Evolutionary conservation across 768 basidiomycete species (phyloP).

Genomic region (Phanerochaete carnosa): DNA sequence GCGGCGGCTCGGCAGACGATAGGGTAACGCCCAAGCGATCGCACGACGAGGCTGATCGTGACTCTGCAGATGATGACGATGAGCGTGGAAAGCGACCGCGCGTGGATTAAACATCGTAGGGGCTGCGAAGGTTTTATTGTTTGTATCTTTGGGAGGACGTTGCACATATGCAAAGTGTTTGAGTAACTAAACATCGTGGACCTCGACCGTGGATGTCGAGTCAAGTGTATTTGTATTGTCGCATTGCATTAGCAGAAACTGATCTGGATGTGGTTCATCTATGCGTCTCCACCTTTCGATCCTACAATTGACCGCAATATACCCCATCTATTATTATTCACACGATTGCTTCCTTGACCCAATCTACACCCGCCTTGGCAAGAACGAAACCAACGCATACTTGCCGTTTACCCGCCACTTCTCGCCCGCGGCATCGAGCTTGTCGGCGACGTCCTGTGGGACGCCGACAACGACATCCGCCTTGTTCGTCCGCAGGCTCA

Average conservation of each 20-base stretch:
- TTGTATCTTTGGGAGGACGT: background rate
- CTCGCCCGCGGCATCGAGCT: slow-evolving; percentile 58
- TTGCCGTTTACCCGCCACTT: slow-evolving; percentile 81
- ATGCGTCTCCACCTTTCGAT: no score
- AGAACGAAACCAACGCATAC: slow-evolving; percentile 39
- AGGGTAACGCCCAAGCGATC: slow-evolving; percentile 4
- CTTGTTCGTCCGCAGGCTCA: slow-evolving; percentile 91
- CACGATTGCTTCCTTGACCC: no score
- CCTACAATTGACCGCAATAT: no score
- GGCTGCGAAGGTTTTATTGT: background rate
- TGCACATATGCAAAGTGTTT: background rate
- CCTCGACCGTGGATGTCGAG: background rate
- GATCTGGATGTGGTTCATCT: no score
- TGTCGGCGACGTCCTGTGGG: slow-evolving; percentile 59
- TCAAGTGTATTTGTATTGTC: background rate
- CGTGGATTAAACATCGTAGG: slow-evolving; percentile 16
- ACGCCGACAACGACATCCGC: slow-evolving; percentile 93
- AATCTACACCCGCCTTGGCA: slow-evolving; percentile 11
- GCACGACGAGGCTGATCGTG: slow-evolving; percentile 15
- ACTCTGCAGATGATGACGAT: slow-evolving; percentile 13
- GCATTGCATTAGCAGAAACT: background rate
- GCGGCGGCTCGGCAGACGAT: background rate
- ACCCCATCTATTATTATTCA: no score
- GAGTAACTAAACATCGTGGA: background rate
- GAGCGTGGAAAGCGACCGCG: slow-evolving; percentile 22